Percentiles rank a stretch among this genome's conserved stretches.
phyloP scores from a whole-genome alignment of 306 rosid genomes.

The Casuarina cunninghamiana region DNA sequence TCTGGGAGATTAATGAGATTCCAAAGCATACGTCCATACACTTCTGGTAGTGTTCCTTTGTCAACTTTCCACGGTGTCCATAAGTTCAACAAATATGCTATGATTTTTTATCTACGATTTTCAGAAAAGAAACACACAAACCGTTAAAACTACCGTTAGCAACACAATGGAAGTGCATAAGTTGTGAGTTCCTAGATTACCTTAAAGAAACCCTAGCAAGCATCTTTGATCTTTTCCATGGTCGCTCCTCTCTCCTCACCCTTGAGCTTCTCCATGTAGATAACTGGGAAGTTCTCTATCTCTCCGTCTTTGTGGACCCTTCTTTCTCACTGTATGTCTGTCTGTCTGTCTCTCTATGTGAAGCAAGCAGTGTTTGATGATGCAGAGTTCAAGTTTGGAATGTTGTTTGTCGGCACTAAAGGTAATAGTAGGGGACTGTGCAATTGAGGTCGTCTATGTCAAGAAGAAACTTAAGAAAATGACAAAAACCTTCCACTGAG shows the following conservation, averaged over 20 bases:
- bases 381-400: neutral
- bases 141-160: neutral
- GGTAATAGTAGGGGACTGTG: neutral
- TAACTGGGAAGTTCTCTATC: constrained; percentile 76
- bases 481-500: too few species aligned
- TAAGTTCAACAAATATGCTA: constrained; percentile 58
- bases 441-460: neutral
- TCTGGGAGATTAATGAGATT: too few species aligned
- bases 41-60: constrained; percentile 73
- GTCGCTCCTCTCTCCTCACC: constrained; percentile 59
- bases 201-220: constrained; percentile 99
- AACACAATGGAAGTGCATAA: neutral
- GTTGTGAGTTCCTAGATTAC: constrained; percentile 31
- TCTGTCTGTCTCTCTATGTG: constrained; percentile 20
- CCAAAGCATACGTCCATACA: constrained; percentile 46
- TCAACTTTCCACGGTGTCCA: constrained; percentile 78
- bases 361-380: constrained; percentile 24
- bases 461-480: too few species aligned
- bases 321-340: neutral
- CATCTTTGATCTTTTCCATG: constrained; percentile 74
- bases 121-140: neutral
- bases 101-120: constrained; percentile 60
- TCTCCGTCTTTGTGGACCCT: constrained; percentile 18
- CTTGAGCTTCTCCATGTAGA: constrained; percentile 64
- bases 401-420: constrained; percentile 45